These are phyloP conservation scores for Paecilomyces sp. DNA, from an alignment of 2,329 filamentous ascomycete species.

Conservation along the genomic window DNA sequence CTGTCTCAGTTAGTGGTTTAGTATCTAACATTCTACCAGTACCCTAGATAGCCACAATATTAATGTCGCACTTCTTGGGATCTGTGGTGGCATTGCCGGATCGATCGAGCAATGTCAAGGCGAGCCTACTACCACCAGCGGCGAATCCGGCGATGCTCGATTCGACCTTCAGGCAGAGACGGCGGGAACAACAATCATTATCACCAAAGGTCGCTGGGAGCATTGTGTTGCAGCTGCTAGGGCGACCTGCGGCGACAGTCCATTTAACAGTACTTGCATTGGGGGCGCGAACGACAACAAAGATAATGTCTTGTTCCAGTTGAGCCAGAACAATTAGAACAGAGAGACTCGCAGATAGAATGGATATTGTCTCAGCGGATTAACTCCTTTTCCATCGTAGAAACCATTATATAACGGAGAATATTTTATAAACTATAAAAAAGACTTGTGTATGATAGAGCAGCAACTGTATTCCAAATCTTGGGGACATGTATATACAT, in stretches of 20 bases:
- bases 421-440: too few species aligned
- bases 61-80: neutral
- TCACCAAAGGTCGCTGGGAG: neutral
- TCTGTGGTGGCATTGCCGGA: neutral
- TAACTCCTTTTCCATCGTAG: neutral
- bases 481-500: too few species aligned
- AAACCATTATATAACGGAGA: too few species aligned
- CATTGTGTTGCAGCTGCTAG: neutral
- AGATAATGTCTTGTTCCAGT: neutral
- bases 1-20: neutral
- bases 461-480: too few species aligned
- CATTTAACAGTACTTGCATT: neutral
- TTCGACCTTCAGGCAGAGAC: neutral
- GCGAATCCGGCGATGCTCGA: neutral
- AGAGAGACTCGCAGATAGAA: neutral
- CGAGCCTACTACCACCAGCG: neutral
- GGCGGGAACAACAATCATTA: neutral
- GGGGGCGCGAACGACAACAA: neutral
- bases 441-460: too few species aligned
- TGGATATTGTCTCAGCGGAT: neutral
- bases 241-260: neutral
- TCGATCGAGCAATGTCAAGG: neutral
- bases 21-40: neutral
- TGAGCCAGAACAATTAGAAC: neutral
- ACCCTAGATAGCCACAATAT: neutral